phyloP scores from a whole-genome alignment of 2,329 filamentous ascomycete species.

The Colletotrichum graminicola region DNA sequence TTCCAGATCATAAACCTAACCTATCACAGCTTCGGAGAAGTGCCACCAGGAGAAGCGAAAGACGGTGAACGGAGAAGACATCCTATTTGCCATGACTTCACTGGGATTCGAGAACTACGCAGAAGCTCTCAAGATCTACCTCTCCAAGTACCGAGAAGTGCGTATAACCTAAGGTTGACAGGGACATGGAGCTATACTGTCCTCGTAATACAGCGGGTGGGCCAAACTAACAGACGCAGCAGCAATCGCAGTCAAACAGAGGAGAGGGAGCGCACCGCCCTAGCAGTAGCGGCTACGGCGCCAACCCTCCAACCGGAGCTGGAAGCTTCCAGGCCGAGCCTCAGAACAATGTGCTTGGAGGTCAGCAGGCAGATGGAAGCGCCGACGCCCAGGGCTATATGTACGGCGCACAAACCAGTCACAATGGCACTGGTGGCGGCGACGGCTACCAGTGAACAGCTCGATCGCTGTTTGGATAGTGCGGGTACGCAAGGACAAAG shows the following conservation, averaged over 20 bases:
- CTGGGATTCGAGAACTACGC: slow-evolving; percentile 99
- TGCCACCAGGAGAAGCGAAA: slow-evolving; percentile 99
- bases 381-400: slow-evolving; percentile 61
- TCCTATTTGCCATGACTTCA: slow-evolving; percentile 98
- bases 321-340: slow-evolving; percentile 60
- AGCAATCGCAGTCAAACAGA: slow-evolving; percentile 72
- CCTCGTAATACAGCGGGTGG: neutral
- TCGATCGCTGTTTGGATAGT: neutral
- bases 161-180: slow-evolving; percentile 52
- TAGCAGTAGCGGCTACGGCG: slow-evolving; percentile 65
- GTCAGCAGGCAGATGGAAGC: slow-evolving; percentile 58
- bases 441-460: slow-evolving; percentile 62
- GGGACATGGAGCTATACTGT: too few relatives aligned
- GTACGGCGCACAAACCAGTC: slow-evolving; percentile 66
- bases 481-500: neutral
- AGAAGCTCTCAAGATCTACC: slow-evolving; percentile 97
- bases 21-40: slow-evolving; percentile 88
- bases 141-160: slow-evolving; percentile 98
- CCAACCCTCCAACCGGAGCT: slow-evolving; percentile 56
- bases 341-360: slow-evolving; percentile 52
- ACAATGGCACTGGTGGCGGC: slow-evolving; percentile 68
- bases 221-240: slow-evolving; percentile 29
- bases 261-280: slow-evolving; percentile 66
- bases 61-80: slow-evolving; percentile 98
- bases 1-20: slow-evolving; percentile 45